Evolutionary conservation across 1,284 basidiomycete species (phyloP).

Genomic region (Volvariella surrecta): DNA sequence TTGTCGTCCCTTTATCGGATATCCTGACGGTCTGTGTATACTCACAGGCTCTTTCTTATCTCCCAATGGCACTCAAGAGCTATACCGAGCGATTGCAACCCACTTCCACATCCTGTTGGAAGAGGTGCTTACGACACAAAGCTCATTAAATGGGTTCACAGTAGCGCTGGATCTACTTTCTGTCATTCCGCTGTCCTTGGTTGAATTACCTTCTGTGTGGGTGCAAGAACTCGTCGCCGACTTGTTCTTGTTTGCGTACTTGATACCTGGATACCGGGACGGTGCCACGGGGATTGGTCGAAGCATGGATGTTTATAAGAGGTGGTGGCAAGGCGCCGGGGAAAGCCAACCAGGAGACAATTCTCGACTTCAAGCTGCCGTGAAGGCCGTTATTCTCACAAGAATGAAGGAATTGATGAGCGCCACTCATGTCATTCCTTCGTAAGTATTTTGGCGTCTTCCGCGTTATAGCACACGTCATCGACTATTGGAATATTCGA

Average conservation of each 20-base stretch:
- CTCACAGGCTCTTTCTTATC: too few species aligned
- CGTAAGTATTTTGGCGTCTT: constrained; percentile 3
- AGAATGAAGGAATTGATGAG: constrained; percentile 33
- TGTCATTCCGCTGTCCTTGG: too few species aligned
- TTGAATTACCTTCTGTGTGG: too few species aligned
- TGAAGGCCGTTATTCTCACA: constrained; percentile 35
- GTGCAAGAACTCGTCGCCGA: constrained; percentile 24
- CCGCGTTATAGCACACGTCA: too few species aligned
- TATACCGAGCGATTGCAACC: too few species aligned
- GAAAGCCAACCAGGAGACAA: constrained; percentile 18
- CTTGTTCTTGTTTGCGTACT: constrained; percentile 38
- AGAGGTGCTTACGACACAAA: constrained; percentile 11
- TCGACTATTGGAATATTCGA: too few species aligned
- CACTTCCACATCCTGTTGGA: constrained; percentile 10
- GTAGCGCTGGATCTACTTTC: too few species aligned
- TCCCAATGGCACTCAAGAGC: too few species aligned
- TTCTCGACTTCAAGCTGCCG: constrained; percentile 27
- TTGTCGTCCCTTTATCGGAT: too few species aligned
- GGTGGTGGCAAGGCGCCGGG: constrained; percentile 21
- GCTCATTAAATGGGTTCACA: constrained; percentile 13
- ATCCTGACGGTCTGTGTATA: too few species aligned
- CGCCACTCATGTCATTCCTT: constrained; percentile 7
- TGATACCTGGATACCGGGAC: constrained; percentile 30
- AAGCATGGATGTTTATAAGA: constrained; percentile 30
- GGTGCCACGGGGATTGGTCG: constrained; percentile 9